Conservation (phyloP, 352 stramenopile species). For the Phytopythium ostracodes region DNA sequence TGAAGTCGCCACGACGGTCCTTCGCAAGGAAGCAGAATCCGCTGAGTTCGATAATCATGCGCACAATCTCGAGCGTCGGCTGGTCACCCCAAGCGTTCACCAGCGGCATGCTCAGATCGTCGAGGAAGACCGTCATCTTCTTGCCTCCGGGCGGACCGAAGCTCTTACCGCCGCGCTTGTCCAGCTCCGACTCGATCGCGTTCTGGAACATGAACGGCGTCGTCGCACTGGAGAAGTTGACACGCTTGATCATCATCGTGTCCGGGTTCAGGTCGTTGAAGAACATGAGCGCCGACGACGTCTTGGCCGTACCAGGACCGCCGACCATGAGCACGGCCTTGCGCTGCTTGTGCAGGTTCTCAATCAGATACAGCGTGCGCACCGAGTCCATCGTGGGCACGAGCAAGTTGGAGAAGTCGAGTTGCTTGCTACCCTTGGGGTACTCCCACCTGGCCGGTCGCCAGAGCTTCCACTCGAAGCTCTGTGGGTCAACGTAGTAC, state of each 20-base stretch:
- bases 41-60: conserved; percentile 95
- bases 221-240: conserved; percentile 98
- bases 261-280: conserved; percentile 94
- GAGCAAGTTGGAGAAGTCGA: conserved; percentile 98
- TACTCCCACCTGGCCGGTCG: conserved; percentile 94
- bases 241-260: conserved; percentile 94
- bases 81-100: conserved; percentile 99
- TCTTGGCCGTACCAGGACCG: conserved; percentile 97
- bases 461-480: conserved; percentile 95
- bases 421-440: conserved; percentile 87
- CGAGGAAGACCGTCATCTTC: conserved; percentile 99
- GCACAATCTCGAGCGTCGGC: conserved; percentile 97
- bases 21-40: conserved; percentile 98
- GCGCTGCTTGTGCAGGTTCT: conserved; percentile 93
- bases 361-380: conserved; percentile 90
- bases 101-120: conserved; percentile 96
- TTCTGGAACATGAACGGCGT: conserved; percentile 98
- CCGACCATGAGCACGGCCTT: conserved; percentile 95
- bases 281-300: conserved; percentile 97
- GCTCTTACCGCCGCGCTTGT: conserved; percentile 97
- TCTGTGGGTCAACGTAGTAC: conserved; percentile 91
- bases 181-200: conserved; percentile 96
- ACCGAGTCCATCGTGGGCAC: conserved; percentile 99
- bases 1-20: conserved; percentile 98
- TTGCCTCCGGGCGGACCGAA: conserved; percentile 97